Evolutionary conservation across 352 stramenopile species (phyloP).

Genomic region (Blastocystis sp.): DNA sequence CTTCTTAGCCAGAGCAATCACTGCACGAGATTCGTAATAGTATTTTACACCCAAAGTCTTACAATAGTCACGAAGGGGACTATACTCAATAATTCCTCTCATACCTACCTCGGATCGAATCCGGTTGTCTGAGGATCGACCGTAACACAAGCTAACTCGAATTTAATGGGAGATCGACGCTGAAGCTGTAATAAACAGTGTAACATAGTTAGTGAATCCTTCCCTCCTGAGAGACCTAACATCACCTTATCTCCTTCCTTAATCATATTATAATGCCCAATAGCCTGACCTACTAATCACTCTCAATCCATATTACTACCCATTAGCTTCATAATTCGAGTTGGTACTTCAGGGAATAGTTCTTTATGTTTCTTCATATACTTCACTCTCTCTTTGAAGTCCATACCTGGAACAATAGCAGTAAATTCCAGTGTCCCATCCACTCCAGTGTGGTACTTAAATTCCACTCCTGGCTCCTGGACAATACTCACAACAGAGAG

Average conservation of each 20-base stretch:
- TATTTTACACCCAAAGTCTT: slow-evolving; percentile 88
- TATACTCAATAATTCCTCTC: not conserved
- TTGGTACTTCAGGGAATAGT: slow-evolving; percentile 55
- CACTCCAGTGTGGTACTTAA: slow-evolving; percentile 40
- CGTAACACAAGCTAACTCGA: slow-evolving; percentile 88
- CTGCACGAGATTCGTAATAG: slow-evolving; percentile 88
- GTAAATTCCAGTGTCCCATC: slow-evolving; percentile 62
- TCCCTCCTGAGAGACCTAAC: slow-evolving; percentile 90
- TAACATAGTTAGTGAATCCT: slow-evolving; percentile 93
- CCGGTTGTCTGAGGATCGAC: slow-evolving; percentile 92
- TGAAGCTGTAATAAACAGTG: slow-evolving; percentile 90
- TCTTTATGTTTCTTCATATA: slow-evolving; percentile 68
- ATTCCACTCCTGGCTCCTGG: slow-evolving; percentile 58
- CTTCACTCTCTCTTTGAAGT: slow-evolving; percentile 44
- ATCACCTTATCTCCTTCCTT: slow-evolving; percentile 88
- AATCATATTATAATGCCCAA: slow-evolving; percentile 92
- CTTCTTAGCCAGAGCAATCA: slow-evolving; percentile 81
- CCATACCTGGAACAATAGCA: slow-evolving; percentile 46
- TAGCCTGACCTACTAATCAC: slow-evolving; percentile 78
- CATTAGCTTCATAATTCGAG: slow-evolving; percentile 62
- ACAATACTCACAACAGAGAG: slow-evolving; percentile 7
- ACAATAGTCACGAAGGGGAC: slow-evolving; percentile 91
- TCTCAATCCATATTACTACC: not conserved
- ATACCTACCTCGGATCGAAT: slow-evolving; percentile 86
- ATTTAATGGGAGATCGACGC: slow-evolving; percentile 85